A percentile compares a stretch with the other conserved stretches of the same genome.
These are phyloP conservation scores for Cystofilobasidium macerans DNA, from an alignment of 768 basidiomycete species.

Conservation along the genomic window DNA sequence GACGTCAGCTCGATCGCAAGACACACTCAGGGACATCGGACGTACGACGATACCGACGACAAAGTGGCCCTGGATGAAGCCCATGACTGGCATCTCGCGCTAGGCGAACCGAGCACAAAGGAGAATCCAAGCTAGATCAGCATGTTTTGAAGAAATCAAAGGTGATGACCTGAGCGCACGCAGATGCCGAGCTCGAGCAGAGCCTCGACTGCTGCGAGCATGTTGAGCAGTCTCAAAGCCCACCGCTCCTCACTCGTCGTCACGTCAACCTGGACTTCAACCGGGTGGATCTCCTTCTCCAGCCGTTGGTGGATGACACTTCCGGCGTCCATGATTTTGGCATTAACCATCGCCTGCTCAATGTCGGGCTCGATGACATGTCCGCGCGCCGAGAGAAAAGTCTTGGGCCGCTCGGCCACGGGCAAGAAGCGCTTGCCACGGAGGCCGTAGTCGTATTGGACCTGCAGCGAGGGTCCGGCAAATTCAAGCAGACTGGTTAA, in stretches of 20 bases:
- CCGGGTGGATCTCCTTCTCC: conserved; percentile 23
- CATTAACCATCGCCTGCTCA: conserved; percentile 34
- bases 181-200: conserved; percentile 20
- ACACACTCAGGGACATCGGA: background rate
- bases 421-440: conserved; percentile 35
- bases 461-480: no score
- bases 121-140: no score
- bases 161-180: no score
- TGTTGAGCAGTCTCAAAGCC: conserved; percentile 17
- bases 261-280: conserved; percentile 14
- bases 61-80: conserved; percentile 19
- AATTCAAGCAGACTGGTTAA: background rate
- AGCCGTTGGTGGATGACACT: conserved; percentile 20
- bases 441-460: conserved; percentile 37
- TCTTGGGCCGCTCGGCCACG: conserved; percentile 32
- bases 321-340: conserved; percentile 34
- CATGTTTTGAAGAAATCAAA: no score
- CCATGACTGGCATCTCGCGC: conserved; percentile 25
- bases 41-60: conserved; percentile 20
- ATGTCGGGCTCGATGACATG: conserved; percentile 36
- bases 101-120: background rate
- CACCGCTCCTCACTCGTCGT: conserved; percentile 18
- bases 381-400: conserved; percentile 34
- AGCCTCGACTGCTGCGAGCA: conserved; percentile 19
- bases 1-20: no score